Evolutionary conservation across 139 green algal genomes (phyloP), one percentile per base, ranked within the genome.

Genomic region (Coelastrella sp.): DNA sequence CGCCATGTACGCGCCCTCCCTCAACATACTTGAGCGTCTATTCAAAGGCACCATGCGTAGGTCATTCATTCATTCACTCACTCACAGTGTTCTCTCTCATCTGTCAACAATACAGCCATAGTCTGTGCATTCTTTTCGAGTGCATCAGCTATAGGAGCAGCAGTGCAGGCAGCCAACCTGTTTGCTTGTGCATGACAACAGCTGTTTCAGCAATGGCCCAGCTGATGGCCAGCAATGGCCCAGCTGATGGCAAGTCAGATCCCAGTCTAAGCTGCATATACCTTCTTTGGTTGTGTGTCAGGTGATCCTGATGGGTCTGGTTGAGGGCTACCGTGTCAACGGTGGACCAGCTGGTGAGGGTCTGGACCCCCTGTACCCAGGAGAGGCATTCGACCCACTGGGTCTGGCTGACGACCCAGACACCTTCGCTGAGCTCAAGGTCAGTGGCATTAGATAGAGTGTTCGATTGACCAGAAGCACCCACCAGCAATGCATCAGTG

Each of bases 381-480:
- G 94, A 66, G 94, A 92, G 89, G 70, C 95, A 78, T 99, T 99
- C 85, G 97, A 99, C 96, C 97, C 97, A 91, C 93, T 99, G 88
- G 97, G 97, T 91, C 94, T 99, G 91, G 98, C 97, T 95, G 98
- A 99, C 92, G 98, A 98, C 93, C 96, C 96, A 83, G 95, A 98
- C 88, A 96, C 95, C 88, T 94, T 97, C 91, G 94, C 94, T 89
- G 94, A 96, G 93, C 94, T 97, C 81, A 96, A 97, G 95, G 94
- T 96, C 15, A 24, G 68, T 25, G 10, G 4, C 68, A 95, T 65
- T 96, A 97, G 94, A 91, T 76, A 79, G 65, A 85, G 82, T 70
- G 8, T 25, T 49, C 35, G 1, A 49, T 49, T 49, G 35, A 49
- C 35, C 35, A 49, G 35, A 1, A 49, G 35, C 35, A 49, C 35